Evolutionary conservation across 176 grass and related monocot genomes (phyloP).

Genomic region (Oryza nivara): DNA sequence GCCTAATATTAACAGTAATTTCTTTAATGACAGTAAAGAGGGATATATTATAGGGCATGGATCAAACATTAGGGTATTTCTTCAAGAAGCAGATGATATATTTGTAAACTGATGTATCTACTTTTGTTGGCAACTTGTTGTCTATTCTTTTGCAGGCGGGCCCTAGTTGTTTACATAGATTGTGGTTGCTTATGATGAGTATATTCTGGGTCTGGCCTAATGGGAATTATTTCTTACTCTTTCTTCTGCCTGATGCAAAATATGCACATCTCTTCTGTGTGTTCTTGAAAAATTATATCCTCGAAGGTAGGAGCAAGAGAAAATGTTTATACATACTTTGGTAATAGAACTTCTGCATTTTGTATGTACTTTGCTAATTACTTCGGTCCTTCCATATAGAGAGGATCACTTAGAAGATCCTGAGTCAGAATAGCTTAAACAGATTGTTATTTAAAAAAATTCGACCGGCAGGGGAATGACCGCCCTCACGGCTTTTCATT

Average conservation of each 20-base stretch:
- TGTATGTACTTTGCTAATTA: neutral
- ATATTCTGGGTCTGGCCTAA: neutral
- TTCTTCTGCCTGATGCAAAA: neutral
- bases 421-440: neutral
- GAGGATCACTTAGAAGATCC: neutral
- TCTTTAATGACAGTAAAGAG: constrained; percentile 3
- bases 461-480: too few relatives aligned
- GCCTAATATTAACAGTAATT: neutral
- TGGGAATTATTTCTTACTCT: neutral
- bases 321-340: neutral
- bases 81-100: neutral
- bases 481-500: too few relatives aligned
- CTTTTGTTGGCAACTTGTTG: neutral
- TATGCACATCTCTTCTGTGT: neutral
- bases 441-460: neutral
- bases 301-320: neutral
- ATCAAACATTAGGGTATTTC: neutral
- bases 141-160: neutral
- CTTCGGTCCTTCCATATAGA: neutral
- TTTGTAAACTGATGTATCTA: neutral
- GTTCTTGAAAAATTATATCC: neutral
- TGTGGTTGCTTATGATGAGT: constrained; percentile 8
- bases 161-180: neutral
- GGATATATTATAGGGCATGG: neutral
- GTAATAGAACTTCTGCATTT: neutral